phyloP scores from a whole-genome alignment of 192 early-diverging fungal genomes.

The Gigaspora rosea region DNA sequence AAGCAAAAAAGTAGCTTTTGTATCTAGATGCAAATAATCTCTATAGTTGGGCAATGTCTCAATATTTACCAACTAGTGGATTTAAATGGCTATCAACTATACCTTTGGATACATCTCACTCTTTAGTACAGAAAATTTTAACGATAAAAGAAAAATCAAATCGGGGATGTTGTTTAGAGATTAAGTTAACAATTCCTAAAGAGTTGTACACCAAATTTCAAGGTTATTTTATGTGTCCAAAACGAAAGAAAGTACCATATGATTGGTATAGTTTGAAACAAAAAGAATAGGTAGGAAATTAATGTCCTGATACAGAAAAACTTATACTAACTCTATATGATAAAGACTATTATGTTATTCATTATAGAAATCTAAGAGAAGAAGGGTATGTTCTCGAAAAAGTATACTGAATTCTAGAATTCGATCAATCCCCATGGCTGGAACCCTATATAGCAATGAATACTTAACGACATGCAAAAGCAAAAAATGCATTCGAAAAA shows the following conservation, averaged over 20 bases:
- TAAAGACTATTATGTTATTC: conserved; percentile 15
- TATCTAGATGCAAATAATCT: conserved; percentile 7
- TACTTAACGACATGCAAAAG: conserved; percentile 20
- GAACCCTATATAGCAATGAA: not conserved
- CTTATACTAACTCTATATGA: conserved; percentile 5
- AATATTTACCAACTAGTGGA: conserved; percentile 17
- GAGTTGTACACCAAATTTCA: conserved; percentile 10
- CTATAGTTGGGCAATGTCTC: conserved; percentile 20
- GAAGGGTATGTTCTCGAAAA: conserved; percentile 9
- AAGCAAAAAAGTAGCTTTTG: not conserved
- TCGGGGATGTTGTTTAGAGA: conserved; percentile 22
- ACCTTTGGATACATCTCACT: not conserved
- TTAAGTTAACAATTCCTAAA: conserved; percentile 27
- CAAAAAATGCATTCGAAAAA: conserved; percentile 29
- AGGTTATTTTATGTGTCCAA: conserved; percentile 10
- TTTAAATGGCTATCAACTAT: conserved; percentile 8
- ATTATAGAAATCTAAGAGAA: conserved; percentile 10
- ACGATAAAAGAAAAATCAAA: conserved; percentile 2
- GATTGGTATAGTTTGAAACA: conserved; percentile 5
- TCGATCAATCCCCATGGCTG: conserved; percentile 18
- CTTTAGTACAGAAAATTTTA: conserved; percentile 21
- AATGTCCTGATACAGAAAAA: conserved; percentile 20
- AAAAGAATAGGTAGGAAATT: not conserved
- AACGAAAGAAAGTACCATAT: conserved; percentile 16
- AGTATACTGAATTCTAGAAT: conserved; percentile 16